Evolutionary conservation across 257 asterid species (phyloP).

Genomic region (Ajuga chamaepitys): DNA sequence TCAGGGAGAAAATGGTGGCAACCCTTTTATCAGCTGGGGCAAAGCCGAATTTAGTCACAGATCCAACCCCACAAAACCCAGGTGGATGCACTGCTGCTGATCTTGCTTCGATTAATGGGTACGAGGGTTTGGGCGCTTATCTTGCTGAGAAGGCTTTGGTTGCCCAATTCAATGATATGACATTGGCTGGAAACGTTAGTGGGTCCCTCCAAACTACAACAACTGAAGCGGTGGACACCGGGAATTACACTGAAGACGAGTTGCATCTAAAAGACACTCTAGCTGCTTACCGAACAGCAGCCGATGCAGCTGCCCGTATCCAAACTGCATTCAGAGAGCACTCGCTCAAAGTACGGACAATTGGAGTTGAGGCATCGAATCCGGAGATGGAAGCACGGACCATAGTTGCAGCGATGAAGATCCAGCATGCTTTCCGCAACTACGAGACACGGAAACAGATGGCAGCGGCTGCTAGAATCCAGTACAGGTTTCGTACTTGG

Average conservation of each 20-base stretch:
- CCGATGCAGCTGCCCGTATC: slow-evolving; percentile 97
- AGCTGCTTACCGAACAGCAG: slow-evolving; percentile 91
- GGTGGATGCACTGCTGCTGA: slow-evolving; percentile 87
- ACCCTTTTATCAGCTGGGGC: slow-evolving; percentile 89
- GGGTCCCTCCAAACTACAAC: slow-evolving; percentile 61
- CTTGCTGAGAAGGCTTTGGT: slow-evolving; percentile 93
- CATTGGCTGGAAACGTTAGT: slow-evolving; percentile 87
- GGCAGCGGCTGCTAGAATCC: slow-evolving; percentile 87
- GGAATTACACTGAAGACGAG: slow-evolving; percentile 64
- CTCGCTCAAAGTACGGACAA: slow-evolving; percentile 42
- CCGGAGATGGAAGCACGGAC: slow-evolving; percentile 80
- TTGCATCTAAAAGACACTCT: slow-evolving; percentile 66
- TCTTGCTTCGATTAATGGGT: slow-evolving; percentile 75
- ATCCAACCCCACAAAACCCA: slow-evolving; percentile 70
- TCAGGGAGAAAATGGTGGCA: slow-evolving; percentile 94
- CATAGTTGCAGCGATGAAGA: slow-evolving; percentile 94
- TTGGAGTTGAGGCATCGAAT: slow-evolving; percentile 43
- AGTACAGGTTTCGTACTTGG: slow-evolving; percentile 78
- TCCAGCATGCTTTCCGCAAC: slow-evolving; percentile 92
- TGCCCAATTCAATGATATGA: slow-evolving; percentile 82
- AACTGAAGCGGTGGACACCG: slow-evolving; percentile 31
- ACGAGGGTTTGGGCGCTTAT: slow-evolving; percentile 92
- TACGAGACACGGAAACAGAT: slow-evolving; percentile 59
- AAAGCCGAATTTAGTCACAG: slow-evolving; percentile 84
- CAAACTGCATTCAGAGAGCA: slow-evolving; percentile 92